A percentile compares a stretch with the other conserved stretches of the same genome.
Evolutionary conservation across 192 early-diverging fungal species (phyloP).

Genomic region (Podila clonocystis): DNA sequence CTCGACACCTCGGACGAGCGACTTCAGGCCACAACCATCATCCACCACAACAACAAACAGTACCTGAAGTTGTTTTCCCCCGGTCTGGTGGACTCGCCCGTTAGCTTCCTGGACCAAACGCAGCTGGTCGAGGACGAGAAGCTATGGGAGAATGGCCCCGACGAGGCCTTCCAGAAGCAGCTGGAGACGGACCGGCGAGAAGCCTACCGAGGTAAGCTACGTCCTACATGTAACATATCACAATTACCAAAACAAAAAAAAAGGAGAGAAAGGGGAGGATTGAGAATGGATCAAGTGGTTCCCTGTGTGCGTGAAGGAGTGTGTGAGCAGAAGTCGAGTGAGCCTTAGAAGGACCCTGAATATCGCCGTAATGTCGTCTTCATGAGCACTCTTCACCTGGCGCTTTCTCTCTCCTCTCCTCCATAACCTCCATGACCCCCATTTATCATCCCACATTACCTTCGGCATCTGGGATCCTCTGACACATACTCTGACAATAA

Average conservation of each 20-base stretch:
- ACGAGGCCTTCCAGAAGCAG: constrained; percentile 39
- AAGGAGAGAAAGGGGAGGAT: too few relatives aligned
- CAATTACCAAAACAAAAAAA: not conserved
- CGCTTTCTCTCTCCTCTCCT: not conserved
- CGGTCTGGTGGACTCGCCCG: constrained; percentile 33
- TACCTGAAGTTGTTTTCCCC: constrained; percentile 48
- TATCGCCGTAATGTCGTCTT: not conserved
- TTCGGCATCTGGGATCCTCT: not conserved
- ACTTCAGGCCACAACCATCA: constrained; percentile 17
- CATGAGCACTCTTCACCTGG: not conserved
- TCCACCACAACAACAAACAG: constrained; percentile 35
- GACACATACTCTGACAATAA: too few relatives aligned
- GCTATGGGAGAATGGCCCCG: constrained; percentile 45
- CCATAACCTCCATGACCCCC: not conserved
- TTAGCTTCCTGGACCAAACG: constrained; percentile 23
- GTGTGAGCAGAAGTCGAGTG: too few relatives aligned
- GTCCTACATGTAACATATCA: not conserved
- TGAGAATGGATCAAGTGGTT: too few relatives aligned
- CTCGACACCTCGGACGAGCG: constrained; percentile 43
- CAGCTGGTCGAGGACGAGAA: constrained; percentile 33
- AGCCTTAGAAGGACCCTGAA: too few relatives aligned
- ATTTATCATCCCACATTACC: not conserved
- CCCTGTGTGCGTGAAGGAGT: too few relatives aligned
- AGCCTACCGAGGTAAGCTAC: constrained; percentile 18
- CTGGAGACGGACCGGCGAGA: constrained; percentile 38